Percentiles rank a stretch among this genome's conserved stretches.
Conservation (phyloP, 1,284 basidiomycete genomes). For the Sporisorium graminicola region DNA sequence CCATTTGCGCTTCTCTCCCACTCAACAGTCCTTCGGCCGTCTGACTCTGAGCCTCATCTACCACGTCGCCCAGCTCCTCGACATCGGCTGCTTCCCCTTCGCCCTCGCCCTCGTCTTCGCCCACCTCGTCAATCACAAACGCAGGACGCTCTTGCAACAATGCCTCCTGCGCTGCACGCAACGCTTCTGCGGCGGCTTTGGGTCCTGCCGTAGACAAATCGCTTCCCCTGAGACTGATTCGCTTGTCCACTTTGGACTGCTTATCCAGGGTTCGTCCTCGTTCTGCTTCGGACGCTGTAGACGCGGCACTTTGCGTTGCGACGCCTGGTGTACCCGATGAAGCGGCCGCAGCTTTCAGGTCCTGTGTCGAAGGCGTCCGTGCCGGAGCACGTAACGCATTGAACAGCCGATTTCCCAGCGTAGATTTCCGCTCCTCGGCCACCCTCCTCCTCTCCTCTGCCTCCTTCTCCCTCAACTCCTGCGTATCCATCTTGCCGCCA, state of each 20-base stretch:
- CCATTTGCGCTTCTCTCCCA: conserved; percentile 44
- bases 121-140: conserved; percentile 64
- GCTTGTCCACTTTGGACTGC: conserved; percentile 35
- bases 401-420: conserved; percentile 53
- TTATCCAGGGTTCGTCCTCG: conserved; percentile 37
- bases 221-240: conserved; percentile 48
- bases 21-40: conserved; percentile 44
- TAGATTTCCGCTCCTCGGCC: conserved; percentile 36
- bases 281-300: conserved; percentile 13
- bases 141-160: conserved; percentile 56
- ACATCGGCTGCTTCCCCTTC: conserved; percentile 35
- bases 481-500: conserved; percentile 52
- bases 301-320: background rate
- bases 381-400: conserved; percentile 43
- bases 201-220: conserved; percentile 55
- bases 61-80: conserved; percentile 41
- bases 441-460: conserved; percentile 40
- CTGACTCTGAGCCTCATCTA: conserved; percentile 24
- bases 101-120: conserved; percentile 48
- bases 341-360: conserved; percentile 26
- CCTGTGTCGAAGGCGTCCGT: conserved; percentile 29
- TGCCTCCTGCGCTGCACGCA: conserved; percentile 58
- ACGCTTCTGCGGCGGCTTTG: conserved; percentile 54
- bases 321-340: background rate
- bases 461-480: conserved; percentile 55